Base-by-base conservation (phyloP, 2,329 filamentous ascomycete genomes). In the Ceratocystis huliohia region DNA sequence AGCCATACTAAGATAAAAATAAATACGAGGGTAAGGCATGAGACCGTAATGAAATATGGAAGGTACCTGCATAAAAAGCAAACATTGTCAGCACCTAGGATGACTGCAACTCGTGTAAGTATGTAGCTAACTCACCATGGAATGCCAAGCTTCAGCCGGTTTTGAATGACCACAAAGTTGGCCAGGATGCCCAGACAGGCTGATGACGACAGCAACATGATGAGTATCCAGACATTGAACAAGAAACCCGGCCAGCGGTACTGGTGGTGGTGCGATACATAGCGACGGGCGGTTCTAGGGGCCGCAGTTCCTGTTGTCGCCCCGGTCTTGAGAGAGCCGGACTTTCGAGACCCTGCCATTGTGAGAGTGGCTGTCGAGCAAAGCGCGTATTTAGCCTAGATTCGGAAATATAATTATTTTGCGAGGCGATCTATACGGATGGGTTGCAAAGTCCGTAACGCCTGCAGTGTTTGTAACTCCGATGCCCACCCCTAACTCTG, bases 191-290 rank as follows among this genome's bases (percentile, higher is more conserved):
- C 85, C 50, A 88, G 78, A 65, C 79, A 77, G 4, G 82, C 80
- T 1, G 83, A 80, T 33, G 56, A 59, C 0, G 56, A n/a, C 3
- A 84, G 77, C 10, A 88, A 76, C 81, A 88, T 87, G 70, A 87
- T 76, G 63, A 88, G 76, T 72, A 88, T 83, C 84, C 85, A 87
- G 63, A 87, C 75, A 72, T 87, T 87, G 67, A 88, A 78, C 74
- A 86, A 82, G 65, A 84, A 74, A n/a, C 83, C 82, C 20, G 85
- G 85, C 85, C 85, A 88, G 76, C 84, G 84, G 78, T 88, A 88
- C 53, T 80, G 81, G 72, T 82, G 81, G 3, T 84, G 74, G 69
- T 78, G 75, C 63, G 73, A 78, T 68, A 76, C 72, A 48, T 77
- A 70, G 3, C 63, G 66, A 5, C 61, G 64, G 28, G 48, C 22